phyloP scores from a whole-genome alignment of 2,329 filamentous ascomycete species.

The Talaromyces sp. region DNA sequence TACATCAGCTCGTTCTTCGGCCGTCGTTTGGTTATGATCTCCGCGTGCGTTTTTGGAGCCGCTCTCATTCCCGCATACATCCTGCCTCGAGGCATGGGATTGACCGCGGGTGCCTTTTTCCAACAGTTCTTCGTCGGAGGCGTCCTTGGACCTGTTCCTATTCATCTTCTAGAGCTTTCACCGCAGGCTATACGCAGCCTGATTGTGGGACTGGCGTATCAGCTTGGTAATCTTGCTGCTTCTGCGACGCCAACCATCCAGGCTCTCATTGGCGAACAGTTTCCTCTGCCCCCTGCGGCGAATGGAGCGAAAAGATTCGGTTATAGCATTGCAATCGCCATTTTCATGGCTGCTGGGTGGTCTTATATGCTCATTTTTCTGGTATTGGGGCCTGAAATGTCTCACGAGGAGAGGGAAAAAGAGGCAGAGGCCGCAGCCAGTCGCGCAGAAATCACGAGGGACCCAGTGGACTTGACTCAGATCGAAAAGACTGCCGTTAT shows the following conservation, averaged over 20 bases:
- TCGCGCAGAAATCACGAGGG: constrained; percentile 11
- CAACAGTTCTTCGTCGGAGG: constrained; percentile 34
- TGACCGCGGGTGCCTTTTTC: constrained; percentile 31
- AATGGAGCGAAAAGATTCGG: constrained; percentile 29
- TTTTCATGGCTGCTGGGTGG: constrained; percentile 23
- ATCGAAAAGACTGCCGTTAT: background rate
- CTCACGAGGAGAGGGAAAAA: constrained; percentile 20
- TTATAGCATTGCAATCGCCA: constrained; percentile 37
- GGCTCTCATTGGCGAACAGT: constrained; percentile 36
- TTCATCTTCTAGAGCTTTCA: constrained; percentile 31
- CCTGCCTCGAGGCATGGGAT: constrained; percentile 21
- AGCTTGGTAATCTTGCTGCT: constrained; percentile 35
- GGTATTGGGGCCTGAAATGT: constrained; percentile 26
- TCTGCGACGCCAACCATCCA: constrained; percentile 40
- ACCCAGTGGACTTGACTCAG: background rate
- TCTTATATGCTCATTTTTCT: constrained; percentile 27
- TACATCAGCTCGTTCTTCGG: constrained; percentile 32
- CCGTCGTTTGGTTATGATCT: constrained; percentile 29
- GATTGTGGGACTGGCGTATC: constrained; percentile 31
- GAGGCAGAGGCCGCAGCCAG: constrained; percentile 17
- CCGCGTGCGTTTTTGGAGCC: constrained; percentile 26
- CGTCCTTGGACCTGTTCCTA: constrained; percentile 34
- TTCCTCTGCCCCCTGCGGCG: constrained; percentile 27
- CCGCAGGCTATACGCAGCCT: constrained; percentile 28
- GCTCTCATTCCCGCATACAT: constrained; percentile 31